Percentiles rank a stretch among this genome's conserved stretches.
Conservation (phyloP, 2,329 filamentous ascomycete species). For the Colletotrichum sp. region DNA sequence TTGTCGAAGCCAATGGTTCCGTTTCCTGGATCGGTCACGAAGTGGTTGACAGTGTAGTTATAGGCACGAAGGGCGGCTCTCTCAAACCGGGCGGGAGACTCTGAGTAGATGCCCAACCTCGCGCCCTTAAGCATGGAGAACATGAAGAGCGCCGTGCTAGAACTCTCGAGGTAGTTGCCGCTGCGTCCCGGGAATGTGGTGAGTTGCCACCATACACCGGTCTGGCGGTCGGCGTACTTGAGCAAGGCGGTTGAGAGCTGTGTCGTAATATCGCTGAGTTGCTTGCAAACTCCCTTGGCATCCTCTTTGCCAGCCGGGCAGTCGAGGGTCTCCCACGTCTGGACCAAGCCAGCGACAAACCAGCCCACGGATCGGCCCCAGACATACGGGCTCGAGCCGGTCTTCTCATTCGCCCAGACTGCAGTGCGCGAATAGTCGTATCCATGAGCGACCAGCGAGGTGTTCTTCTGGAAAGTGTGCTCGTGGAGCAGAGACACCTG, state of each 20-base stretch:
- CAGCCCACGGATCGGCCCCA: constrained; percentile 22
- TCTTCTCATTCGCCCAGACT: constrained; percentile 18
- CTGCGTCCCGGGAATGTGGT: constrained; percentile 7
- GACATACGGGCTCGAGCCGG: constrained; percentile 22
- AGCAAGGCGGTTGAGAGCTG: constrained; percentile 2
- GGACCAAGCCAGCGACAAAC: constrained; percentile 22
- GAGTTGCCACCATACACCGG: constrained; percentile 22
- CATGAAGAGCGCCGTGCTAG: constrained; percentile 20
- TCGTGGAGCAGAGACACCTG: constrained; percentile 24
- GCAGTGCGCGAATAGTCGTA: constrained; percentile 21
- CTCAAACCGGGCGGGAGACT: background rate
- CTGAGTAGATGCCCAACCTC: background rate
- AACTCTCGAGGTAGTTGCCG: constrained; percentile 24
- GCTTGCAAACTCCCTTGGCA: background rate
- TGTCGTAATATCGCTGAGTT: background rate
- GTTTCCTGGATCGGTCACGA: constrained; percentile 6
- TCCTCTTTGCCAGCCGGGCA: background rate
- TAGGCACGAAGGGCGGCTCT: constrained; percentile 15
- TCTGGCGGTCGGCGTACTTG: constrained; percentile 2
- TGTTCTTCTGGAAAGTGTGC: constrained; percentile 13
- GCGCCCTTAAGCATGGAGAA: constrained; percentile 16
- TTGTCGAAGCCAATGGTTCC: constrained; percentile 34
- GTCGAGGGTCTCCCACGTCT: constrained; percentile 16
- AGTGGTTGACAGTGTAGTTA: constrained; percentile 6
- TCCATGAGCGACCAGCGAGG: constrained; percentile 18